Evolutionary conservation across 2,329 filamentous ascomycete species (phyloP).

Genomic region (Xylariales sp.): DNA sequence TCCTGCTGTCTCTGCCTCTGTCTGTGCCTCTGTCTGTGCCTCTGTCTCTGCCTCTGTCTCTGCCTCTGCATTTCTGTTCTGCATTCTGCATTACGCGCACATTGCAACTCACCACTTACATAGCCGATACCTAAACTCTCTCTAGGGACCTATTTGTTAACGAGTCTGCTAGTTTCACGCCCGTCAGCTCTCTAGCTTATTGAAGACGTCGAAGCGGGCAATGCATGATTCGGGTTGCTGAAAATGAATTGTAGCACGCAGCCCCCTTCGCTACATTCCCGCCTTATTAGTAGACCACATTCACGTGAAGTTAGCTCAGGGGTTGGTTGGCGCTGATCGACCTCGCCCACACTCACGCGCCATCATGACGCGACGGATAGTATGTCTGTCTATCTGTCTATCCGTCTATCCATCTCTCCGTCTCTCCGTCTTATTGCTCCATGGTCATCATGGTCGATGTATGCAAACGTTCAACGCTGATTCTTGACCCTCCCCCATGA

Average conservation of each 20-base stretch:
- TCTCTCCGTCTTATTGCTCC: neutral
- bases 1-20: too few species aligned
- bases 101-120: neutral
- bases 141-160: neutral
- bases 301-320: constrained; percentile 38
- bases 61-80: too few species aligned
- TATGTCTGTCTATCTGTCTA: constrained; percentile 35
- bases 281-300: constrained; percentile 37
- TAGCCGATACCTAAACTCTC: too few species aligned
- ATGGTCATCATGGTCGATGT: neutral
- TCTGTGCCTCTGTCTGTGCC: too few species aligned
- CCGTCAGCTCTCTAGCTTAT: constrained; percentile 15
- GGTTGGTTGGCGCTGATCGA: constrained; percentile 24
- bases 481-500: neutral
- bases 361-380: constrained; percentile 52
- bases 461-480: constrained; percentile 30
- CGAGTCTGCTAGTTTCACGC: neutral
- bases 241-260: constrained; percentile 48
- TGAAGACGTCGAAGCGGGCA: constrained; percentile 23
- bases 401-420: too few species aligned
- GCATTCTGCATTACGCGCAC: too few species aligned
- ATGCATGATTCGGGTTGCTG: constrained; percentile 38
- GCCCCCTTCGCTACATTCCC: constrained; percentile 41
- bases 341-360: constrained; percentile 19
- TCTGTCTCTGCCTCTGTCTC: too few species aligned